These are phyloP conservation scores for Hypoxylon lienhwacheense DNA, from an alignment of 495 filamentous ascomycete genomes.

Conservation along the genomic window DNA sequence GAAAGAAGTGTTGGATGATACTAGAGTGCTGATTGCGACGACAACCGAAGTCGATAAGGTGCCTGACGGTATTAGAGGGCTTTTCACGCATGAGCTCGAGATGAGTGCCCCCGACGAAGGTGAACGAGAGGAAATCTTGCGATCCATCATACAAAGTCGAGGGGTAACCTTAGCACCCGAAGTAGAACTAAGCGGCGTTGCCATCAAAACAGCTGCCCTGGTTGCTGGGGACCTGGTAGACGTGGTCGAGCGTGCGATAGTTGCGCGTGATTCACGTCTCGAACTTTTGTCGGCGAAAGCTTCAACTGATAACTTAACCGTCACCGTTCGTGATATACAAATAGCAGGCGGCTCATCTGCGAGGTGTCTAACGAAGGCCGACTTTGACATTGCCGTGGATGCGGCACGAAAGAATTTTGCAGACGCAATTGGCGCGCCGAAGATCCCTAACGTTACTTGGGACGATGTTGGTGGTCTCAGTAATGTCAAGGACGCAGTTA, in stretches of 20 bases:
- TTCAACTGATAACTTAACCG: constrained; percentile 42
- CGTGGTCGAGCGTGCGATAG: constrained; percentile 85
- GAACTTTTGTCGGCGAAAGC: constrained; percentile 61
- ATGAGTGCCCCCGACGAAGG: constrained; percentile 90
- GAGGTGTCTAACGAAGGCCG: constrained; percentile 75
- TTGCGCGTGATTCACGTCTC: constrained; percentile 71
- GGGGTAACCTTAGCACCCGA: constrained; percentile 72
- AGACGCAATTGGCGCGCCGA: constrained; percentile 94
- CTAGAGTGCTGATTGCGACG: constrained; percentile 83
- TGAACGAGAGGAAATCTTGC: constrained; percentile 84
- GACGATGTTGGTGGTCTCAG: constrained; percentile 92
- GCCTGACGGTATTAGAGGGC: constrained; percentile 80
- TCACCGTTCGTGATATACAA: constrained; percentile 78
- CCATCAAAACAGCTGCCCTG: constrained; percentile 92
- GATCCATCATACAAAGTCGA: constrained; percentile 72
- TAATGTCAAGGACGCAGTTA: constrained; percentile 92
- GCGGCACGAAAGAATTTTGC: constrained; percentile 96
- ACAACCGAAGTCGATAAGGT: constrained; percentile 94
- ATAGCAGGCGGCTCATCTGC: constrained; percentile 85
- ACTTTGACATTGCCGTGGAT: constrained; percentile 90
- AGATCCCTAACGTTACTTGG: constrained; percentile 97
- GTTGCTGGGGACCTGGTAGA: constrained; percentile 94
- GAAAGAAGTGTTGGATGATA: constrained; percentile 71
- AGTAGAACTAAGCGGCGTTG: constrained; percentile 79
- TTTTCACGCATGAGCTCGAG: constrained; percentile 96